Evolutionary conservation across 2,329 filamentous ascomycete genomes (phyloP).

Genomic region (Aspergillus persii): DNA sequence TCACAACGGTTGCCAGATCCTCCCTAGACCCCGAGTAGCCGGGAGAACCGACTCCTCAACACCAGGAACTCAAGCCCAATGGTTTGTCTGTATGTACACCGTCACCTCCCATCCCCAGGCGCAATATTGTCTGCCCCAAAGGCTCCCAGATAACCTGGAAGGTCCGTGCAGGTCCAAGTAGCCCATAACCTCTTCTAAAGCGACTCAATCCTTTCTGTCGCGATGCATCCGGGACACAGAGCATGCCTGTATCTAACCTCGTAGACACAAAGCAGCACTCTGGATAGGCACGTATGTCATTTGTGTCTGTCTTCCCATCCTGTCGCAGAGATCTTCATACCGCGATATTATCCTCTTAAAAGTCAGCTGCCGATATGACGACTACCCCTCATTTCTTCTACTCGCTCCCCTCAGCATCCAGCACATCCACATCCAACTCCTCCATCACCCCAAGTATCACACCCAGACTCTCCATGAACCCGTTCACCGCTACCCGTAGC

Average conservation of each 20-base stretch:
- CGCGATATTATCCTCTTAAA: background rate
- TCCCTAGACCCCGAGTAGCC: too few relatives aligned
- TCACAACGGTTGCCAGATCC: too few relatives aligned
- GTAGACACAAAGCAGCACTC: background rate
- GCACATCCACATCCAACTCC: slow-evolving; percentile 80
- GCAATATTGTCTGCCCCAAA: background rate
- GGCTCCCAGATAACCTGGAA: too few relatives aligned
- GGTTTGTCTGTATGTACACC: background rate
- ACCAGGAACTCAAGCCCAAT: background rate
- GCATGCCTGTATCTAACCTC: background rate
- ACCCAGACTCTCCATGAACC: slow-evolving; percentile 86
- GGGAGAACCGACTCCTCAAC: background rate
- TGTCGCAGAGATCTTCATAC: too few relatives aligned
- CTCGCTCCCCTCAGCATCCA: slow-evolving; percentile 46
- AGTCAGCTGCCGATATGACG: too few relatives aligned
- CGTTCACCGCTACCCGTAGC: slow-evolving; percentile 93
- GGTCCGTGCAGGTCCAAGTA: background rate
- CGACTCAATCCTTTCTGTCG: background rate
- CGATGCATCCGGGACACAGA: background rate
- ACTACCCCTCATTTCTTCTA: slow-evolving; percentile 21
- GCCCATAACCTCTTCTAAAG: background rate
- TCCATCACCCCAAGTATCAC: slow-evolving; percentile 88
- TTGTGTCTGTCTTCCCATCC: too few relatives aligned
- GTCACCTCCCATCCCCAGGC: background rate
- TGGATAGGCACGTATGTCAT: background rate